Evolutionary conservation across 192 early-diverging fungal species (phyloP), one percentile per base, ranked within the genome.

Genomic region (Coemansia sp.): DNA sequence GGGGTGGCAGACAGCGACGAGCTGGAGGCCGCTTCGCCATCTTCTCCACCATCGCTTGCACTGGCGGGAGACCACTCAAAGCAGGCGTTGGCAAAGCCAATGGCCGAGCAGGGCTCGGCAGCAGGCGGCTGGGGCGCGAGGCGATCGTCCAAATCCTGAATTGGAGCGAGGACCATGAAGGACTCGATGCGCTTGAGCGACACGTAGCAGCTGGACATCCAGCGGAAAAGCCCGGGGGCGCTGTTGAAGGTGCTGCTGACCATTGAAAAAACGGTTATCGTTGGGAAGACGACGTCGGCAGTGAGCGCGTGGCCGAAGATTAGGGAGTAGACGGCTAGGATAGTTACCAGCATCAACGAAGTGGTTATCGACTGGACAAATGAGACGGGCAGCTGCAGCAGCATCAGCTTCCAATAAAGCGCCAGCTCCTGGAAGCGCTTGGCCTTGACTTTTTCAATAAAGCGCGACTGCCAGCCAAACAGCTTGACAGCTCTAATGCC

Each of bases 401-500:
- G 19, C 38, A 83, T 76, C 18, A 82, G 78, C 23, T 51, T 48
- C 46, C 78, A 76, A 37, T 83, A 72, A 1, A 76, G 68, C 29
- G 67, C 60, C n/a, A 90, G 56, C 63, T 90, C 83, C 40, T 74
- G 76, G n/a, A 82, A 73, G 27, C 88, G 82, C 19, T 83, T 79
- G 11, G 65, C 77, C 4, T 81, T 72, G 11, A 96, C 80, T 33
- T 83, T 80, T 22, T 81, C 73, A 35, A 85, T 61, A 57, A 97
- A 92, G 43, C 82, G 75, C 34, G 77, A 51, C 68, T 91, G 86
- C 90, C 90, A 93, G 23, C 86, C 88, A 74, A 91, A 91, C 51
- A 97, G 84, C 65, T 98, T 98, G 51, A 98, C 85, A 21, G 96
- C 89, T 17, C 91, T 82, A 34, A 98, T 95, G 32, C 91, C 93